A percentile compares a stretch with the other conserved stretches of the same genome.
phyloP scores from a whole-genome alignment of 306 rosid species.

The Casuarina glauca region DNA sequence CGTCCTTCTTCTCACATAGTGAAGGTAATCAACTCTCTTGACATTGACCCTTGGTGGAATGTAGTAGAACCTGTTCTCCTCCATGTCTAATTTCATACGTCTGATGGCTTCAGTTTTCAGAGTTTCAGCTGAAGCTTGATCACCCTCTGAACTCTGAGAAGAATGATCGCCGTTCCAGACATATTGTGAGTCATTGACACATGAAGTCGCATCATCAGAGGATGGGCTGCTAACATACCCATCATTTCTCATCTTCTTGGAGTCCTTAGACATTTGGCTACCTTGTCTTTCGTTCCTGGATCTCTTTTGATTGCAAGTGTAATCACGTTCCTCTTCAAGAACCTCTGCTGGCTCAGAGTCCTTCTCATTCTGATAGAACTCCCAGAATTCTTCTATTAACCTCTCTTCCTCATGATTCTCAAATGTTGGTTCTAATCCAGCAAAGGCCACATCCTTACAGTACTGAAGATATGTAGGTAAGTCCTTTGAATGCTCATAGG shows the following conservation, averaged over 20 bases:
- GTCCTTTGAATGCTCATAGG: conserved; percentile 64
- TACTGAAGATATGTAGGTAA: conserved; percentile 68
- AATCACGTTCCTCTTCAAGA: conserved; percentile 12
- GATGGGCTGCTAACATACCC: conserved; percentile 18
- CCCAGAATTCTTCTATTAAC: conserved; percentile 57
- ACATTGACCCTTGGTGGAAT: conserved; percentile 55
- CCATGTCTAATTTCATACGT: conserved; percentile 73
- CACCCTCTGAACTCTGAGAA: conserved; percentile 23
- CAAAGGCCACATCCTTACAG: conserved; percentile 76
- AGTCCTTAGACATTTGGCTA: conserved; percentile 12
- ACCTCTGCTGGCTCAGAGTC: conserved; percentile 33
- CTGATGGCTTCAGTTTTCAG: conserved; percentile 48
- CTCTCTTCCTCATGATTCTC: conserved; percentile 67
- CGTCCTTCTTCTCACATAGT: conserved; percentile 67
- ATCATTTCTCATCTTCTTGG: conserved; percentile 24
- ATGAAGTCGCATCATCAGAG: conserved; percentile 22
- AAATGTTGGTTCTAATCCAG: conserved; percentile 61
- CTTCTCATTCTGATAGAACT: conserved; percentile 61
- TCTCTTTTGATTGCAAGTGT: conserved; percentile 28
- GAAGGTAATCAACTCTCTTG: conserved; percentile 61
- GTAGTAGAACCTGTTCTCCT: conserved; percentile 73
- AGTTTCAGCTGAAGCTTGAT: conserved; percentile 28
- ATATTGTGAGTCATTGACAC: conserved; percentile 8
- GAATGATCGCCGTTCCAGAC: conserved; percentile 26
- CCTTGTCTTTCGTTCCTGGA: conserved; percentile 22